Evolutionary conservation across 805 yeast species (phyloP).

Genomic region (Sporopachydermia lactativora): DNA sequence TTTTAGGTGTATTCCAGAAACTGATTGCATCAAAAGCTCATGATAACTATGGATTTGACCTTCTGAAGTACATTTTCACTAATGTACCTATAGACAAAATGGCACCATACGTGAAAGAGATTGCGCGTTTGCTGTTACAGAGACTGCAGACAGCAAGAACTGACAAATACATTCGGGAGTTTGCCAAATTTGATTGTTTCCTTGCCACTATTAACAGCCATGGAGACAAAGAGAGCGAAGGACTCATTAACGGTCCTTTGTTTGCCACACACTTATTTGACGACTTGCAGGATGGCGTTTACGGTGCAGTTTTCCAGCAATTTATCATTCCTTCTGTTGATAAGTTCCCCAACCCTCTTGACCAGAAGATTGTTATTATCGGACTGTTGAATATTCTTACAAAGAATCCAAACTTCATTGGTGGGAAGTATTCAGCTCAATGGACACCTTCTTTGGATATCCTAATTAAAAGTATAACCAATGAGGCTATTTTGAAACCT

Average conservation of each 20-base stretch:
- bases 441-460: slow-evolving; percentile 29
- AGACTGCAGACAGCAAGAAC: slow-evolving; percentile 73
- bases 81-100: slow-evolving; percentile 37
- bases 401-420: slow-evolving; percentile 21
- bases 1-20: slow-evolving; percentile 94
- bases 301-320: slow-evolving; percentile 18
- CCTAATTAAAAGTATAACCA: slow-evolving; percentile 24
- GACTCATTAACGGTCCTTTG: slow-evolving; percentile 35
- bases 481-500: slow-evolving; percentile 22
- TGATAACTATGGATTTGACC: slow-evolving; percentile 74
- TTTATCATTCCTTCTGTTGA: slow-evolving; percentile 21
- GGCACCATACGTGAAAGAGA: slow-evolving; percentile 45
- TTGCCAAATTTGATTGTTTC: slow-evolving; percentile 53
- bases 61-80: slow-evolving; percentile 55
- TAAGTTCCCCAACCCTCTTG: slow-evolving; percentile 24
- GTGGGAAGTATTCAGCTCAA: slow-evolving; percentile 28
- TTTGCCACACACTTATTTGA: slow-evolving; percentile 37
- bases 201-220: slow-evolving; percentile 27
- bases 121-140: slow-evolving; percentile 64
- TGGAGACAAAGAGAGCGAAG: slow-evolving; percentile 21
- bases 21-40: slow-evolving; percentile 72
- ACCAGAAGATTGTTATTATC: slow-evolving; percentile 32
- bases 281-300: slow-evolving; percentile 20
- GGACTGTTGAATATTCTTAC: slow-evolving; percentile 33
- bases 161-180: slow-evolving; percentile 61